Evolutionary conservation across 345 rosid species (phyloP), one percentile per base, ranked within the genome.

Genomic region (Dipteronia sinensis): DNA sequence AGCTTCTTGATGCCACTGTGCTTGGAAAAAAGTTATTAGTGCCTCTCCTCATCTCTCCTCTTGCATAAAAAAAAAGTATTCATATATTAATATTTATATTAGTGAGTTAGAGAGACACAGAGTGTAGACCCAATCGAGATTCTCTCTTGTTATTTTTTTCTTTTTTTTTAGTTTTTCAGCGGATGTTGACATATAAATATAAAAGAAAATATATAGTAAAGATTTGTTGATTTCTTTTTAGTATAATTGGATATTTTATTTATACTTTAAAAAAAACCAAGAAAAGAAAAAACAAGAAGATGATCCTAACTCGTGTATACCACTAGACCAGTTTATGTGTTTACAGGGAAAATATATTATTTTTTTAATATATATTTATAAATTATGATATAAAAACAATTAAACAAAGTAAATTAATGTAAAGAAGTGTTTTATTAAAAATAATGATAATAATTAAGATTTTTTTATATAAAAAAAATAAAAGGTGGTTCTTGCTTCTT

Each of bases 401-500:
- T 56, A 65, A 65, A 29, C 1, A 9, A 46, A 40, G 23, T 64
- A 70, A 38, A 78, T 65, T 29, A 63, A 65, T 29, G 49, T 67
- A 78, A 63, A 65, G 53, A 62, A 73, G 17, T 58, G 17, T 61
- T 44, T 55, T 25, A 46, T 47, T 46, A 25, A 17, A 59, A 15
- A 40, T 34, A 34, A 34, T 34, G 38, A 34, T 34, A 34, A 73
- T 16, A 53, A 53, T 49, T 49, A 49, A 49, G 17, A 49, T 11
- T 13, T 49, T 13, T 11, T 10, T 31, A 31, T 31, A 31, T 3
- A 31, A 2, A 31, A 3, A 31, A 59, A 69, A 65, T 40, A 87
- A 85, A 82, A 82, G 89, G 64, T 20, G 59, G 40, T 82, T 69
- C 69, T 83, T 81, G 87, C 56, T 16, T 49, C 55, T 51, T 51